These are phyloP conservation scores for Pseudocercospora pini-densiflorae DNA, from an alignment of 2,329 filamentous ascomycete genomes.

Conservation along the genomic window DNA sequence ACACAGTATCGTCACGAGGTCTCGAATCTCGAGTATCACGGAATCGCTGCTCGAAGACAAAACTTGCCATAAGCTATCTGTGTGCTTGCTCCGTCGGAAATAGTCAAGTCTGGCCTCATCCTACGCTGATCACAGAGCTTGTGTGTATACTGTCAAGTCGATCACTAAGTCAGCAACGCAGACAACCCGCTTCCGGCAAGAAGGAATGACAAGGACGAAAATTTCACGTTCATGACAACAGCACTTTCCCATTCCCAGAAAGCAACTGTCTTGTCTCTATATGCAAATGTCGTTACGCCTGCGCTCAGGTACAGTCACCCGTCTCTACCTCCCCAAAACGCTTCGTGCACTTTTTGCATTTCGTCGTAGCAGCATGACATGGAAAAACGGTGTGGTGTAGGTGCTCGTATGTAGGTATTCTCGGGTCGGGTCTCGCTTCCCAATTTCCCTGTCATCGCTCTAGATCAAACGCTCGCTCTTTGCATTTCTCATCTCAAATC, in stretches of 20 bases:
- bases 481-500: slow-evolving; percentile 11
- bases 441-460: slow-evolving; percentile 4
- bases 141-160: too few relatives aligned
- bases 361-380: slow-evolving; percentile 8
- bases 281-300: slow-evolving; percentile 1
- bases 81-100: background rate
- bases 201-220: background rate
- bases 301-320: slow-evolving; percentile 11
- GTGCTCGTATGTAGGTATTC: background rate
- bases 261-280: slow-evolving; percentile 3
- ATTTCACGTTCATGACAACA: background rate
- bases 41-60: background rate
- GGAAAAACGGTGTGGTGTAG: background rate
- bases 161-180: too few relatives aligned
- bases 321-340: slow-evolving; percentile 11
- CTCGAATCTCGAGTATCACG: background rate
- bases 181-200: background rate
- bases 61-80: too few relatives aligned
- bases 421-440: slow-evolving; percentile 6
- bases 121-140: too few relatives aligned
- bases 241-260: background rate
- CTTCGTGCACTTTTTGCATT: slow-evolving; percentile 9
- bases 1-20: background rate
- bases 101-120: too few relatives aligned
- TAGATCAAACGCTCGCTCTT: slow-evolving; percentile 8